Base-by-base conservation (phyloP, 108 stramenopile species). In the Nannochloropsis granulata region DNA sequence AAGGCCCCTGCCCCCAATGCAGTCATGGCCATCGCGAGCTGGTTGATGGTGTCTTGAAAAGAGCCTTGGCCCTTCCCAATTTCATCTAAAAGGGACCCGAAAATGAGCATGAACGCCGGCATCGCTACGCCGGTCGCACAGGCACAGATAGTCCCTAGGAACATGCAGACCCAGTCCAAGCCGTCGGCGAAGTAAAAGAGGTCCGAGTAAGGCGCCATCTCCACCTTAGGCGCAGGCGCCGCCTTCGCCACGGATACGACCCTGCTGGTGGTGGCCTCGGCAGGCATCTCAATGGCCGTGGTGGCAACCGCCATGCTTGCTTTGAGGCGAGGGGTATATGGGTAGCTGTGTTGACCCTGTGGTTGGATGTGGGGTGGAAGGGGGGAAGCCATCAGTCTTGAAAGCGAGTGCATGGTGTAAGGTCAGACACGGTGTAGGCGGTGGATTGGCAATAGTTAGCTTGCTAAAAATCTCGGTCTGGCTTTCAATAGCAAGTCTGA, bases 31-130 rank as follows among this genome's bases (percentile, higher is more conserved):
- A 84, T 44, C 19, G 34, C 43, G 9, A 56, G 79, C 24, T 79
- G 45, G 43, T 83, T 80, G 44, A 43, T 45, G 7, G 43, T 42
- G 1, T 80, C 83, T n/a, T 86, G 79, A 5, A 11, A 25, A 10
- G 43, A 43, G 0, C 2, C 79, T 24, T 44, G 26, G 13, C 78
- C 78, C 44, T 83, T 78, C 10, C 86, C 86, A 13, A 86, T 82
- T 13, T 71, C 44, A 79, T 86, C 86, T 21, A 86, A 79, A 16
- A 82, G 83, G 82, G 78, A 25, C 23, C 86, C 86, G 44, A 86
- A 86, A 79, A 82, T 83, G n/a, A 46, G 43, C 13, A 86, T 83
- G 79, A 86, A 86, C 43, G 78, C 23, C 8, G 86, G 86, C 82
- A 86, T 80, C 7, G 56, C 56, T 10, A 71, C 56, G n/a, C 56